These are phyloP conservation scores for Apiospora hydei DNA, from an alignment of 2,329 filamentous ascomycete genomes.

Conservation along the genomic window DNA sequence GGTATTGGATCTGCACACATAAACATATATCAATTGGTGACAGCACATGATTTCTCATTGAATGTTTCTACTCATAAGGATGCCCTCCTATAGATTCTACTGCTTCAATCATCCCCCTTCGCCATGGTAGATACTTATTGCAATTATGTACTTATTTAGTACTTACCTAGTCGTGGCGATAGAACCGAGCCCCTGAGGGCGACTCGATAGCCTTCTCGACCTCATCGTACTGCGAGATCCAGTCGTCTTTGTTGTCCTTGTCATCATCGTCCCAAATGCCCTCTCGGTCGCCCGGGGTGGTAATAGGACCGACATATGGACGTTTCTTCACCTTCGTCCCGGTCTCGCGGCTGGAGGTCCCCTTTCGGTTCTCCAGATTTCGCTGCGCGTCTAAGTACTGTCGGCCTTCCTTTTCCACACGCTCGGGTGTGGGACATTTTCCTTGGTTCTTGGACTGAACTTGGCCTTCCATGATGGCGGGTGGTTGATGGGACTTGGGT, in stretches of 20 bases:
- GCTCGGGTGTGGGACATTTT: not conserved
- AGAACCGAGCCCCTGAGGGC: not conserved
- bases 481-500: not conserved
- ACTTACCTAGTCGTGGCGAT: not conserved
- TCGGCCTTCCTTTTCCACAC: not conserved
- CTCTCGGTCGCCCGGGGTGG: not conserved
- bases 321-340: not conserved
- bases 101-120: no score
- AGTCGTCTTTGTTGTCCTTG: not conserved
- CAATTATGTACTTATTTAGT: not conserved
- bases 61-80: not conserved
- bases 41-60: not conserved
- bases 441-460: not conserved
- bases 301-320: not conserved
- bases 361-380: not conserved
- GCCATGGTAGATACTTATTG: no score
- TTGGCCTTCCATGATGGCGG: not conserved
- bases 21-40: not conserved
- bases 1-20: not conserved
- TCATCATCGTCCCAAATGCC: not conserved
- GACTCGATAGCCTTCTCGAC: not conserved
- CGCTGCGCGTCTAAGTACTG: not conserved
- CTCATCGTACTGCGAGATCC: not conserved
- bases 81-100: not conserved
- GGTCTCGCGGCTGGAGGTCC: not conserved